These are phyloP conservation scores for Cardamine resedifolia DNA, from an alignment of 345 rosid genomes.

Conservation along the genomic window DNA sequence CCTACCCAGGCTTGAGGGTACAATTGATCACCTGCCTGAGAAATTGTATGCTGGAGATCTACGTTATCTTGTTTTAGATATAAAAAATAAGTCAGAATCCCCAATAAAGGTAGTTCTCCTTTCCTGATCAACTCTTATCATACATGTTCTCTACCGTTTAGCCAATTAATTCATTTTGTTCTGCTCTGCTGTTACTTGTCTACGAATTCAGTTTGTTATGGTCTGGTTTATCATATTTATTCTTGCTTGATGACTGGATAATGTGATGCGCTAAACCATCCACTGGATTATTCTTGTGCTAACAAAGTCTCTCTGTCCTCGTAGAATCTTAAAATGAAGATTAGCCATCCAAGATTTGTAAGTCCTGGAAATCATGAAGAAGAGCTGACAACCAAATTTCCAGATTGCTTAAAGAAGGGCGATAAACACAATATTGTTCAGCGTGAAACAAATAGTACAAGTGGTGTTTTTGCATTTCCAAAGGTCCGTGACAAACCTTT, in stretches of 20 bases:
- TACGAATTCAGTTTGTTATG: conserved; percentile 16
- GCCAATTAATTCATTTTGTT: neutral
- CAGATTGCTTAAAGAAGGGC: conserved; percentile 69
- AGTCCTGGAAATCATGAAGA: conserved; percentile 51
- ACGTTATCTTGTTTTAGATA: conserved; percentile 65
- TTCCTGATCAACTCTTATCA: conserved; percentile 9
- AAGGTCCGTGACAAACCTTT: conserved; percentile 56
- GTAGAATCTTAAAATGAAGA: conserved; percentile 96
- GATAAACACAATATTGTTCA: conserved; percentile 37
- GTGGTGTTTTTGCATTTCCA: conserved; percentile 67
- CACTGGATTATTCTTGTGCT: conserved; percentile 24
- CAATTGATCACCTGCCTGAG: conserved; percentile 58
- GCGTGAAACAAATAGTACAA: conserved; percentile 37
- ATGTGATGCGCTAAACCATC: conserved; percentile 21
- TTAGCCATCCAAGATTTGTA: conserved; percentile 78
- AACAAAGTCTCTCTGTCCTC: conserved; percentile 10
- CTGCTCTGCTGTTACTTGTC: conserved; percentile 14
- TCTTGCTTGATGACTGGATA: conserved; percentile 21
- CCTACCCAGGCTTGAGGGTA: conserved; percentile 88
- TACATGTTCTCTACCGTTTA: conserved; percentile 10
- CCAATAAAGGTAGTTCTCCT: conserved; percentile 66
- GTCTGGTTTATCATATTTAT: conserved; percentile 11
- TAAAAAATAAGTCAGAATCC: conserved; percentile 68
- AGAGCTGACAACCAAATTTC: conserved; percentile 51
- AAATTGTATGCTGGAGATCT: conserved; percentile 76